Evolutionary conservation across 352 stramenopile genomes (phyloP).

Genomic region (Globisporangium takayamanum): DNA sequence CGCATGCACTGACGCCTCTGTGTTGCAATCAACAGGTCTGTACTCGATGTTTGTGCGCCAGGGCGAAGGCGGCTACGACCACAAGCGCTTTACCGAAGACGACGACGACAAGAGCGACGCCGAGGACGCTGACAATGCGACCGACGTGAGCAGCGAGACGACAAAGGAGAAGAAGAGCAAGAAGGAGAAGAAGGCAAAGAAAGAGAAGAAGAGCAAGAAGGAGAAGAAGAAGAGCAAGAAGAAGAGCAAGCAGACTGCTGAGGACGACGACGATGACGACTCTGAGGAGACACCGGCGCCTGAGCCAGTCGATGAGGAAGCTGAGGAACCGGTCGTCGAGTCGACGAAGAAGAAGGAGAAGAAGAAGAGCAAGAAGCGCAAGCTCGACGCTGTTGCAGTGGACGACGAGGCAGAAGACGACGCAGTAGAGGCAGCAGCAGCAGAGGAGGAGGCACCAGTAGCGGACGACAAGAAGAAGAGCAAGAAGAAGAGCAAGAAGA

Average conservation of each 20-base stretch:
- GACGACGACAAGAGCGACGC: slow-evolving; percentile 22
- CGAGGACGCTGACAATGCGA: slow-evolving; percentile 33
- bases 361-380: slow-evolving; percentile 21
- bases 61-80: slow-evolving; percentile 62
- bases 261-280: slow-evolving; percentile 13
- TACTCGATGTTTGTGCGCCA: slow-evolving; percentile 85
- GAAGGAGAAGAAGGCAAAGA: slow-evolving; percentile 20
- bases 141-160: slow-evolving; percentile 22
- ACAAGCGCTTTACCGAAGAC: slow-evolving; percentile 77
- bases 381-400: slow-evolving; percentile 9
- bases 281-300: slow-evolving; percentile 5
- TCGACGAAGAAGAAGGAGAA: slow-evolving; percentile 13
- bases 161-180: slow-evolving; percentile 11
- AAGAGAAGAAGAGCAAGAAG: slow-evolving; percentile 12
- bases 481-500: slow-evolving; percentile 9
- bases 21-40: slow-evolving; percentile 22
- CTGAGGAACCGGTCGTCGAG: slow-evolving; percentile 6
- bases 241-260: slow-evolving; percentile 24
- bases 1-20: not conserved
- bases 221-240: slow-evolving; percentile 22
- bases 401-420: slow-evolving; percentile 5
- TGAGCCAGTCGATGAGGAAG: slow-evolving; percentile 13
- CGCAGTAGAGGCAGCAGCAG: not conserved
- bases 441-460: slow-evolving; percentile 1
- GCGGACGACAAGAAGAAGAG: slow-evolving; percentile 18